Evolutionary conservation across 495 filamentous ascomycete species (phyloP), one percentile per base, ranked within the genome.

Genomic region (Coniosporium apollinis): DNA sequence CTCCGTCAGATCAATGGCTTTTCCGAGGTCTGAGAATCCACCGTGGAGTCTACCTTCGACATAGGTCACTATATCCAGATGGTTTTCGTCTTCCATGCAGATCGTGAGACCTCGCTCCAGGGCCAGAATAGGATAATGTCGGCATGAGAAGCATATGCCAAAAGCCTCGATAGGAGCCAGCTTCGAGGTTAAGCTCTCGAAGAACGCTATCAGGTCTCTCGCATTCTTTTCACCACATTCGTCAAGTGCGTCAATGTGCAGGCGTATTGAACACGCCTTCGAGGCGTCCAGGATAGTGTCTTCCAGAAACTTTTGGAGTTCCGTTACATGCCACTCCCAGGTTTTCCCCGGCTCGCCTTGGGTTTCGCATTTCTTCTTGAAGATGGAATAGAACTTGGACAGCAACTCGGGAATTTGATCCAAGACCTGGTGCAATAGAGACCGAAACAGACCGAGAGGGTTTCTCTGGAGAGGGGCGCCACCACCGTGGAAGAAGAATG

Each of bases 121-220:
- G 17, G 29, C 29, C 7, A 53, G 25, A 7, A 55, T 37, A 8
- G 57, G 57, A 33, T 52, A 57, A 33, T 56, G 51, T 1, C 57
- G 57, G 38, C 59, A 60, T 14, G 51, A 48, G 19, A 59, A 55
- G 33, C 59, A 62, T 19, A 62, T 54, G 2, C 19, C 48, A 32
- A 56, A 44, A 7, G 10, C 24, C 19, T 28, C 19, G 8, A 13
- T 13, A 26, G 24, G 24, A 13, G 13, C 13, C 13, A 13, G 24
- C 13, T 7, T 26, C 7, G 37, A 8, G 17, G 46, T 39, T 33
- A 51, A 17, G 3, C 34, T 13, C 19, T 46, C 34, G 46, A 60
- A 47, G 1, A 37, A 35, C 7, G 36, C 18, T 2, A 50, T 41
- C 7, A 58, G 18, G 1, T 43, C 6, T 11, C 26, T 36, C 3